phyloP scores from a whole-genome alignment of 2,329 filamentous ascomycete species.

The Dactylellina sp. region DNA sequence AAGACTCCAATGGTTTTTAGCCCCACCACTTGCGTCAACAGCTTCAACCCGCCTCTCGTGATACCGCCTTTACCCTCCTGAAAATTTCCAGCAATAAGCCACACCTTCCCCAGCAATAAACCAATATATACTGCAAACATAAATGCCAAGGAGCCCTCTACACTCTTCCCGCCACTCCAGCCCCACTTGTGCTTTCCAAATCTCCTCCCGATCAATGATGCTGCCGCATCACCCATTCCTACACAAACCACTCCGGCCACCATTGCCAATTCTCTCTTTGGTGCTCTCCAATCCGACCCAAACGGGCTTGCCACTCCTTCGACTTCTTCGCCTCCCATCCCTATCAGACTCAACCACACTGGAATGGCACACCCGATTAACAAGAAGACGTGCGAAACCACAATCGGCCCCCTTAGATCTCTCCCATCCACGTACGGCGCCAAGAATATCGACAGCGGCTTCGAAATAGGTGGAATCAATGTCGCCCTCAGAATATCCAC shows the following conservation, averaged over 20 bases:
- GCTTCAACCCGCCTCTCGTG: conserved; percentile 40
- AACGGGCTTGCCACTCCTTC: conserved; percentile 27
- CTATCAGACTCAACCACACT: conserved; percentile 72
- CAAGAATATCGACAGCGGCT: conserved; percentile 85
- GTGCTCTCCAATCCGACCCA: conserved; percentile 41
- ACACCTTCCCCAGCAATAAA: conserved; percentile 75
- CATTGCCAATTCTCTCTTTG: conserved; percentile 82
- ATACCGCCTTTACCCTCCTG: conserved; percentile 61
- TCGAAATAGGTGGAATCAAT: conserved; percentile 88
- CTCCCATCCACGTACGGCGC: conserved; percentile 94
- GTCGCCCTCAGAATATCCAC: conserved; percentile 90
- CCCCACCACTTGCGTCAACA: conserved; percentile 36
- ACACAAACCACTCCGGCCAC: conserved; percentile 92
- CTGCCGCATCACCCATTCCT: conserved; percentile 92
- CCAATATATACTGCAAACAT: conserved; percentile 81
- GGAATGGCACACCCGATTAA: conserved; percentile 95
- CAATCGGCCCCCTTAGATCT: conserved; percentile 91
- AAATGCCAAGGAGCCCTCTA: conserved; percentile 88
- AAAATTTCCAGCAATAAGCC: conserved; percentile 83
- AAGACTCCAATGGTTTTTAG: conserved; percentile 35
- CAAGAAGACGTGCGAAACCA: conserved; percentile 95
- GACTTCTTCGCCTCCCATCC: conserved; percentile 7
- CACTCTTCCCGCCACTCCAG: conserved; percentile 95
- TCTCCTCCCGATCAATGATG: conserved; percentile 86
- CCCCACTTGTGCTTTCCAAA: conserved; percentile 92